These are phyloP conservation scores for Plectosphaerella sp. DNA, from an alignment of 2,329 filamentous ascomycete genomes.

Conservation along the genomic window DNA sequence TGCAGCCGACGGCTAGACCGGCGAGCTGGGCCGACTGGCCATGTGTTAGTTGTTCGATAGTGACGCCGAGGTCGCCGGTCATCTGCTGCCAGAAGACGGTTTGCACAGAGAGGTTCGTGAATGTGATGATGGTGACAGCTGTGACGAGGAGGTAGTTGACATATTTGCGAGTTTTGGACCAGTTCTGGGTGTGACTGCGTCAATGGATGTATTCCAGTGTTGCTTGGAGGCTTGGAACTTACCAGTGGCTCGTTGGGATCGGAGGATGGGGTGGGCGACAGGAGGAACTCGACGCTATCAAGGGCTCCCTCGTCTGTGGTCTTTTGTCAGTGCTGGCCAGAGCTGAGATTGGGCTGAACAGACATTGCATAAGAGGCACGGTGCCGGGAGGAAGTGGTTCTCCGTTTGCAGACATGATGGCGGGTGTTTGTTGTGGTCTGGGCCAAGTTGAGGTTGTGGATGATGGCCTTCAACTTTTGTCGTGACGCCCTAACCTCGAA, in stretches of 20 bases:
- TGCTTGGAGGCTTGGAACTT: not conserved
- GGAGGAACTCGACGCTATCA: constrained; percentile 3
- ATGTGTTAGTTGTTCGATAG: constrained; percentile 17
- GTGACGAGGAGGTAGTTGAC: constrained; percentile 21
- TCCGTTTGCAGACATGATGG: not conserved
- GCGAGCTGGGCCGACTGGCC: constrained; percentile 21
- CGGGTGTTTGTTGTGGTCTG: no score
- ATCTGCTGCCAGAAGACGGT: constrained; percentile 27
- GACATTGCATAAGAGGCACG: constrained; percentile 5
- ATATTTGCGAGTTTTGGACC: constrained; percentile 21
- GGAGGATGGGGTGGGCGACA: constrained; percentile 8
- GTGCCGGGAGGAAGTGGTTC: constrained; percentile 5
- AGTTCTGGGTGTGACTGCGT: constrained; percentile 17
- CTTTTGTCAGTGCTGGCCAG: no score
- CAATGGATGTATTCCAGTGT: no score
- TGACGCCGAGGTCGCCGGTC: constrained; percentile 21
- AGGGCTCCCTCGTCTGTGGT: constrained; percentile 1
- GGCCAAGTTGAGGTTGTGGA: no score
- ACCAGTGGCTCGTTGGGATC: constrained; percentile 27
- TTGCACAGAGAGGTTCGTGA: constrained; percentile 20
- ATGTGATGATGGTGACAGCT: constrained; percentile 20
- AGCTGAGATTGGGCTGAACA: not conserved
- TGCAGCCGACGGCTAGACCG: constrained; percentile 25
- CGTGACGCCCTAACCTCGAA: no score
- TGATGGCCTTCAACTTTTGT: no score